phyloP scores from a whole-genome alignment of 257 asterid genomes.

The Agastache rugosa region DNA sequence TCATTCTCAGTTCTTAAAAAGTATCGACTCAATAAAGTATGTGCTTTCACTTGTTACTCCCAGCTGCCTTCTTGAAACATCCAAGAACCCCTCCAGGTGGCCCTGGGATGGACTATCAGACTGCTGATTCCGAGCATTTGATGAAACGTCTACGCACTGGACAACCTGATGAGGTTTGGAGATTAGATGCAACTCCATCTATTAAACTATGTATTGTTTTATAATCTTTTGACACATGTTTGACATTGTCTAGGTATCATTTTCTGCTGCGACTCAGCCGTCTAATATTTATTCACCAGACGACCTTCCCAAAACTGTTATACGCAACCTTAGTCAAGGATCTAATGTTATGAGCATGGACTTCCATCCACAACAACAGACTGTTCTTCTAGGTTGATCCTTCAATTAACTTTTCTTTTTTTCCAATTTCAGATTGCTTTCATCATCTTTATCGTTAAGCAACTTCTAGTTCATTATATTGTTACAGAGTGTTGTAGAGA shows the following conservation, averaged over 20 bases:
- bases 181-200: slow-evolving; percentile 21
- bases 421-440: slow-evolving; percentile 9
- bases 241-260: slow-evolving; percentile 65
- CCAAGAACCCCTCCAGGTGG: slow-evolving; percentile 88
- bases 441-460: background rate
- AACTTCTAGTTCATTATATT: slow-evolving; percentile 4
- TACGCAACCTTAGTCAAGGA: slow-evolving; percentile 89
- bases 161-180: slow-evolving; percentile 84
- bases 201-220: slow-evolving; percentile 1
- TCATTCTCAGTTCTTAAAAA: background rate
- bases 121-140: slow-evolving; percentile 92
- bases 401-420: slow-evolving; percentile 14
- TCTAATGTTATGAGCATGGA: slow-evolving; percentile 99
- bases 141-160: slow-evolving; percentile 95
- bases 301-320: slow-evolving; percentile 92
- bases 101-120: slow-evolving; percentile 94
- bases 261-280: slow-evolving; percentile 84
- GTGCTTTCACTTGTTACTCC: slow-evolving; percentile 15
- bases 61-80: slow-evolving; percentile 91
- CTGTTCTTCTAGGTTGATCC: slow-evolving; percentile 84
- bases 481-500: slow-evolving; percentile 13
- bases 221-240: slow-evolving; percentile 27
- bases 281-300: slow-evolving; percentile 77
- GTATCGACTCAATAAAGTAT: background rate
- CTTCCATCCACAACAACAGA: slow-evolving; percentile 95